Base-by-base conservation (phyloP, 75 land plant genomes). In the Cupressus sempervirens region DNA sequence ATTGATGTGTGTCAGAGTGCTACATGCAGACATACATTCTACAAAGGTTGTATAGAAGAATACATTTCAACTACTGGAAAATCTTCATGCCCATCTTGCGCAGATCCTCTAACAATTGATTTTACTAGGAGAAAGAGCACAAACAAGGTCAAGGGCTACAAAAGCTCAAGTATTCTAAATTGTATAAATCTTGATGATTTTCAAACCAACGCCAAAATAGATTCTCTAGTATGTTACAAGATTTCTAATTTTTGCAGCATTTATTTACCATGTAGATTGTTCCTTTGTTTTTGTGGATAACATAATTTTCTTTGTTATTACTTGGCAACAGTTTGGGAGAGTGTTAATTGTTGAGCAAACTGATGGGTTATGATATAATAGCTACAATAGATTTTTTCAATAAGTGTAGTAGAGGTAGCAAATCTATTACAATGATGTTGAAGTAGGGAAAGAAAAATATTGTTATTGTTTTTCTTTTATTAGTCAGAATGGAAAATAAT, bases 151-250 rank as follows among this genome's bases (percentile, higher is more conserved):
- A 91, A 91, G 75, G 95, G 95, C 32, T 92, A 84, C 72, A 93
- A 84, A 79, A 81, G 87, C 29, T 83, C 91, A 16, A 92, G 97
- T 83, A 97, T 97, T 75, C 81, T 97, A 43, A 91, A 88, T 84
- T 87, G 90, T 58, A 88, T 95, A 46, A 68, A 86, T 56, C 88
- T 93, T 56, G 89, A 90, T 0, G 79, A 93, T 40, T 97, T 97
- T 85, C 91, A 94, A 83, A 91, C 96, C 26, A 95, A 96, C 85
- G 95, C 97, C 50, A 97, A 97, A 83, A 97, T 97, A 81, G 99
- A 97, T 81, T 96, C 99, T 79, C 84, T 97, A 91, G 99, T 97
- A 88, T 76, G 91, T 89, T 36, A 3, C 6, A 80, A 30, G 48
- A 5, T 80, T 80, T 82, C 56, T 14, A 11, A 72, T 38, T 52